Conservation (phyloP, 208 protist species). For the Trypanosoma congolense region DNA sequence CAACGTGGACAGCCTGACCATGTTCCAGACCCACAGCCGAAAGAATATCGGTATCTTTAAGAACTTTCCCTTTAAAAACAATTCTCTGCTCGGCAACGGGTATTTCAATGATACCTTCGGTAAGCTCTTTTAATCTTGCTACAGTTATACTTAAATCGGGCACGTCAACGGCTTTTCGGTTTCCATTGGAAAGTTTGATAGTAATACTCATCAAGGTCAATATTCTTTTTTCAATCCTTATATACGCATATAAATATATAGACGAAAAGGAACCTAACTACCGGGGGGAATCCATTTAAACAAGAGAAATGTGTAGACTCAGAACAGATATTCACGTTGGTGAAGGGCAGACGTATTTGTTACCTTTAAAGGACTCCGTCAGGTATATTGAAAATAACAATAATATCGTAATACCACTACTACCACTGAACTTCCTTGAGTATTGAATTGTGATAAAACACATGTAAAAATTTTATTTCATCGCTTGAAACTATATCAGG, state of each 20-base stretch:
- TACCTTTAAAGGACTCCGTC: too few species aligned
- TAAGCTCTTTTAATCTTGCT: slow-evolving; percentile 59
- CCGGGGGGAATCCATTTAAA: too few species aligned
- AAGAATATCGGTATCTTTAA: slow-evolving; percentile 80
- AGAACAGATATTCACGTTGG: too few species aligned
- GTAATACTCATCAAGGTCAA: slow-evolving; percentile 53
- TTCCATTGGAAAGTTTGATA: slow-evolving; percentile 78
- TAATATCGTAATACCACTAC: too few species aligned
- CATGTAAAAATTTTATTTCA: slow-evolving; percentile 86
- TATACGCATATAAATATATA: slow-evolving; percentile 28
- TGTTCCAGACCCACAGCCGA: slow-evolving; percentile 68
- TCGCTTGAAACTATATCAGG: slow-evolving; percentile 53
- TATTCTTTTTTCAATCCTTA: background rate
- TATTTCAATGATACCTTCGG: slow-evolving; percentile 41
- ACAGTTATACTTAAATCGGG: slow-evolving; percentile 72
- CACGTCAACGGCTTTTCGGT: slow-evolving; percentile 64
- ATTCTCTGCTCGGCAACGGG: slow-evolving; percentile 79
- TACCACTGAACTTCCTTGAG: slow-evolving; percentile 71
- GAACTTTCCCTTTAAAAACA: slow-evolving; percentile 76
- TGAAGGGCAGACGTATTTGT: too few species aligned
- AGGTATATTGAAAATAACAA: too few species aligned
- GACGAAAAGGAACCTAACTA: slow-evolving; percentile 25
- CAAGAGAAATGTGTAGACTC: too few species aligned
- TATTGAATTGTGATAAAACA: slow-evolving; percentile 84
- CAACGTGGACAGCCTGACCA: slow-evolving; percentile 81